Percentiles rank a stretch among this genome's conserved stretches.
phyloP scores from a whole-genome alignment of 768 basidiomycete genomes.

The Cystofilobasidium capitatum region DNA sequence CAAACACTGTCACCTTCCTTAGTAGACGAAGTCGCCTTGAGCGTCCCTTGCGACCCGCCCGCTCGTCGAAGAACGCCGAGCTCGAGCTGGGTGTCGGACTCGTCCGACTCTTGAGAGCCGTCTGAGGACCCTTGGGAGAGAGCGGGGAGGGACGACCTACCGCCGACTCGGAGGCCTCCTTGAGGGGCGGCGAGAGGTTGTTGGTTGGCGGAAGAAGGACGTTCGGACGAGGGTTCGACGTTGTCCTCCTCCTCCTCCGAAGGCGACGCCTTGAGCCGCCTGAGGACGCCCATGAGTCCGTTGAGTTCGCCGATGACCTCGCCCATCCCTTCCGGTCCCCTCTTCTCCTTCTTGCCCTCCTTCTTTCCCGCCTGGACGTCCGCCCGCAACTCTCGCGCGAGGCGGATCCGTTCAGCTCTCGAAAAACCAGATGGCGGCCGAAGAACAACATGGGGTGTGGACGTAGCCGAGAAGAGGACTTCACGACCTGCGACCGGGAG shows the following conservation, averaged over 20 bases:
- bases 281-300: conserved; percentile 21
- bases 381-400: background rate
- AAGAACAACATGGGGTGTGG: background rate
- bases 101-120: background rate
- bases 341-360: background rate
- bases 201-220: background rate
- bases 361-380: background rate
- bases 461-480: conserved; percentile 15
- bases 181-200: background rate
- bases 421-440: background rate
- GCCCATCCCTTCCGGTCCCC: background rate
- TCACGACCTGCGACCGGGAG: conserved; percentile 19
- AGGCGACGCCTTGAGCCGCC: conserved; percentile 12
- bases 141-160: conserved; percentile 6
- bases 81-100: background rate
- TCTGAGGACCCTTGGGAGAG: conserved; percentile 10
- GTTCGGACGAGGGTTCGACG: background rate
- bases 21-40: too few relatives aligned
- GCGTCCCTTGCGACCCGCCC: background rate
- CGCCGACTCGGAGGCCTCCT: background rate
- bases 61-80: too few relatives aligned
- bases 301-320: conserved; percentile 26
- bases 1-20: too few relatives aligned
- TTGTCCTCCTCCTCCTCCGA: background rate
- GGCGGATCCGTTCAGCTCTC: conserved; percentile 20